Evolutionary conservation across 2,329 filamentous ascomycete species (phyloP).

Genomic region (Penicillium decumbens): DNA sequence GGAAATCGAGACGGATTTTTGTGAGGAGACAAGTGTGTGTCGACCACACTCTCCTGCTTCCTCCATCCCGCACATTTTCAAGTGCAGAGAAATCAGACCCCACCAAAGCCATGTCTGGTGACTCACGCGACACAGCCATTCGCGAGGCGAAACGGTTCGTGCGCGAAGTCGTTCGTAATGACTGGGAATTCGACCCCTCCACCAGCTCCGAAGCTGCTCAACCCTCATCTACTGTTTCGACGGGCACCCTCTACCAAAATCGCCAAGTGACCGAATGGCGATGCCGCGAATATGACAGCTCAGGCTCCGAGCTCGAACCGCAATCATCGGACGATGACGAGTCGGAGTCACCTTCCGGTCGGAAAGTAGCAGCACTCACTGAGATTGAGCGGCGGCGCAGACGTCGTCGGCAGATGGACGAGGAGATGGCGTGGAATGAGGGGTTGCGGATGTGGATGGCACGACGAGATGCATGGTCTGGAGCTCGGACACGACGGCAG

Average conservation of each 20-base stretch:
- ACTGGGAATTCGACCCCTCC: conserved; percentile 39
- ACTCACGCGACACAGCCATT: conserved; percentile 38
- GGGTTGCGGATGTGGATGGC: conserved; percentile 75
- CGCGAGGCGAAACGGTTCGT: conserved; percentile 41
- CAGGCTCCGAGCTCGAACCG: conserved; percentile 36
- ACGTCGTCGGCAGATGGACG: conserved; percentile 55
- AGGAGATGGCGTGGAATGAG: conserved; percentile 71
- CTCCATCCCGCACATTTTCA: neutral
- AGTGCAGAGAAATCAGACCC: conserved; percentile 9
- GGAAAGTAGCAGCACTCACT: conserved; percentile 40
- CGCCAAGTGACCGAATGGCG: conserved; percentile 35
- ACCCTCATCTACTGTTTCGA: conserved; percentile 14
- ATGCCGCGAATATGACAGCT: conserved; percentile 35
- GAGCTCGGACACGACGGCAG: conserved; percentile 49
- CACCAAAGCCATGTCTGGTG: conserved; percentile 19
- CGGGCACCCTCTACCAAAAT: conserved; percentile 18
- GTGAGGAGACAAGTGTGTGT: neutral
- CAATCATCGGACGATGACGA: conserved; percentile 20
- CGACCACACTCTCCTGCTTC: neutral
- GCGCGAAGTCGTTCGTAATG: conserved; percentile 39
- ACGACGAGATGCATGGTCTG: conserved; percentile 78
- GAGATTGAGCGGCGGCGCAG: conserved; percentile 52
- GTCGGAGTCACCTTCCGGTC: conserved; percentile 8
- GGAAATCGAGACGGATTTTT: neutral
- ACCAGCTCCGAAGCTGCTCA: conserved; percentile 17